These are phyloP conservation scores for Eragrostis curvula DNA, from an alignment of 176 grass and related monocot species.

Conservation along the genomic window DNA sequence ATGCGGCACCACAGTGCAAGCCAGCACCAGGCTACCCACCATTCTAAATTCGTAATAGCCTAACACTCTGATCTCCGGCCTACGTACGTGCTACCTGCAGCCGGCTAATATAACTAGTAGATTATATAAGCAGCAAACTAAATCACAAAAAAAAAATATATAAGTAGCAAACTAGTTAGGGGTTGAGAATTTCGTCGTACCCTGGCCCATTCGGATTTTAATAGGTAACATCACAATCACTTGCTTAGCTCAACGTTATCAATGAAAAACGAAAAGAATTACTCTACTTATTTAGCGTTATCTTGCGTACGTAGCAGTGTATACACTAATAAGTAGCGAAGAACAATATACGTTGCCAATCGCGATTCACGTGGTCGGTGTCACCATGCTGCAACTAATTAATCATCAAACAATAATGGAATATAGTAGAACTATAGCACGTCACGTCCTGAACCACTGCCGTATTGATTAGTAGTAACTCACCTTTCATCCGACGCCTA, in stretches of 20 bases:
- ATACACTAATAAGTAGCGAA: neutral
- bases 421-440: neutral
- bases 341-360: neutral
- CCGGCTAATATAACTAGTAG: neutral
- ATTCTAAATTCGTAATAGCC: neutral
- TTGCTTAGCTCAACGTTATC: neutral
- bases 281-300: neutral
- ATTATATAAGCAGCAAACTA: too few species aligned
- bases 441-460: neutral
- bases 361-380: slow-evolving; percentile 48
- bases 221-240: too few species aligned
- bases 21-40: neutral
- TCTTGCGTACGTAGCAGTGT: neutral
- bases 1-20: neutral
- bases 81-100: neutral
- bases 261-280: neutral
- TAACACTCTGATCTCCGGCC: neutral
- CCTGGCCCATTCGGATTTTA: too few species aligned
- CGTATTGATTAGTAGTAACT: neutral
- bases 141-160: too few species aligned
- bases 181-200: too few species aligned
- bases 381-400: neutral
- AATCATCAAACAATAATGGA: neutral
- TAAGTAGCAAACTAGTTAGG: too few species aligned
- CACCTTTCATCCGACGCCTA: neutral